Percentiles rank a stretch among this genome's conserved stretches.
Evolutionary conservation across 331 rosid genomes (phyloP).

Genomic region (Quercus lobata): DNA sequence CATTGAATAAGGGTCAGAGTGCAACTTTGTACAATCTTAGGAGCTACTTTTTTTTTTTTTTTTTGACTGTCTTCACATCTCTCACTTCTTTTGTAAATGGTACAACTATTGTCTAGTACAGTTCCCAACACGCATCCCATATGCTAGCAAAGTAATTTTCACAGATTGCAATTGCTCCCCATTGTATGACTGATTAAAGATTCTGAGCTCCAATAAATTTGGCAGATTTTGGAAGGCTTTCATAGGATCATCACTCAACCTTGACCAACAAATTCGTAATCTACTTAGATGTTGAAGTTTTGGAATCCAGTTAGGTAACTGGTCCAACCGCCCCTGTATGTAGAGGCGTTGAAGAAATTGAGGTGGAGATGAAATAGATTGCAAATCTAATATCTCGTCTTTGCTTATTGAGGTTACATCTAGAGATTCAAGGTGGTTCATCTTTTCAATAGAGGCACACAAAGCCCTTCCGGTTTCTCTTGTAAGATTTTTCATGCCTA

Average conservation of each 20-base stretch:
- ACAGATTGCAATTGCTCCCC: background rate
- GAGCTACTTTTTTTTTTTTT: no score
- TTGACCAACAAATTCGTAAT: background rate
- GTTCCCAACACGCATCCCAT: no score
- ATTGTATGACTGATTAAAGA: background rate
- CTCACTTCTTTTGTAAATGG: no score
- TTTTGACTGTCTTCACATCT: no score
- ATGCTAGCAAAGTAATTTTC: no score
- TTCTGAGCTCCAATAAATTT: background rate
- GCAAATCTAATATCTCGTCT: background rate
- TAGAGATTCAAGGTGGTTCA: conserved; percentile 16
- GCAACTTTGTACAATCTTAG: no score
- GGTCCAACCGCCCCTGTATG: background rate
- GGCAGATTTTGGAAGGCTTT: conserved; percentile 2
- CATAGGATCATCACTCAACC: background rate
- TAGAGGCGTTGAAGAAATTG: background rate
- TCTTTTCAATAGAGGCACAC: no score
- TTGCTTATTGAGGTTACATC: background rate
- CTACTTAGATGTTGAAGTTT: conserved; percentile 1
- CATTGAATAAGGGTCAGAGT: no score
- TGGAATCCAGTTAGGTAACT: conserved; percentile 8
- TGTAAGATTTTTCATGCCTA: no score
- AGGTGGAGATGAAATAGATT: background rate
- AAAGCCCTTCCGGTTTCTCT: no score
- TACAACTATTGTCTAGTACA: no score